Percentiles rank a stretch among this genome's conserved stretches.
phyloP scores from a whole-genome alignment of 2,329 filamentous ascomycete species.

The Aspergillus fumigatus region DNA sequence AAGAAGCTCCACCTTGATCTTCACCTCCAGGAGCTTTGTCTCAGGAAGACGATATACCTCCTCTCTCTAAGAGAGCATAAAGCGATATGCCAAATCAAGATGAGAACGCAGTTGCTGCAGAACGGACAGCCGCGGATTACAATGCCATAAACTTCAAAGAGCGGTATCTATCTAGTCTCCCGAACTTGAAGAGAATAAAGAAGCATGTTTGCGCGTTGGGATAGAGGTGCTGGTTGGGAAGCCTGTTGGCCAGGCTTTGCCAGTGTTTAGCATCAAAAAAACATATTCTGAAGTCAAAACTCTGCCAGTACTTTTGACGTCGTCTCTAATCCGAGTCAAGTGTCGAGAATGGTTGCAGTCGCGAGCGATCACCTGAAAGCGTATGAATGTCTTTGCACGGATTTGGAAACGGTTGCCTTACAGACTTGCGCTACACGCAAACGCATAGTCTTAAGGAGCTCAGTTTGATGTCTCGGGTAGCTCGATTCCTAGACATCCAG shows the following conservation, averaged over 20 bases:
- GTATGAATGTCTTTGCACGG: not conserved
- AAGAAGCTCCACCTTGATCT: slow-evolving; percentile 4
- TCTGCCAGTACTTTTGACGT: slow-evolving; percentile 17
- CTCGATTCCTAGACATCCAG: slow-evolving; percentile 2
- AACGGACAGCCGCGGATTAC: slow-evolving; percentile 25
- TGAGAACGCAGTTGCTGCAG: slow-evolving; percentile 3
- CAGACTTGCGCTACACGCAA: slow-evolving; percentile 9
- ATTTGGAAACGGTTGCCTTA: not conserved
- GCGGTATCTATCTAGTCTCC: slow-evolving; percentile 15
- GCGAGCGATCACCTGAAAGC: not conserved
- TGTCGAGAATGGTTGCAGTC: not conserved
- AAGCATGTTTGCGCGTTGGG: slow-evolving; percentile 27
- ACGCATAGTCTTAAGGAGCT: slow-evolving; percentile 9
- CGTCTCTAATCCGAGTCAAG: not conserved
- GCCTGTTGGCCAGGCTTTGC: slow-evolving; percentile 24
- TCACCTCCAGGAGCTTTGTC: slow-evolving; percentile 2
- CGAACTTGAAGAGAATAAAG: slow-evolving; percentile 12
- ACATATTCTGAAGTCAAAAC: slow-evolving; percentile 17
- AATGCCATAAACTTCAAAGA: slow-evolving; percentile 26
- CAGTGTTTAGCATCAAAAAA: slow-evolving; percentile 22
- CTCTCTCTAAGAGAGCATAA: not conserved
- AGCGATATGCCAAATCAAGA: slow-evolving; percentile 3
- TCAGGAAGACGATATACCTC: slow-evolving; percentile 5
- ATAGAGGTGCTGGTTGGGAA: slow-evolving; percentile 10
- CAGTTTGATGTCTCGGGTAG: slow-evolving; percentile 16